Percentiles rank a stretch among this genome's conserved stretches.
phyloP scores from a whole-genome alignment of 2,329 filamentous ascomycete genomes.

The Rutstroemia sp. region DNA sequence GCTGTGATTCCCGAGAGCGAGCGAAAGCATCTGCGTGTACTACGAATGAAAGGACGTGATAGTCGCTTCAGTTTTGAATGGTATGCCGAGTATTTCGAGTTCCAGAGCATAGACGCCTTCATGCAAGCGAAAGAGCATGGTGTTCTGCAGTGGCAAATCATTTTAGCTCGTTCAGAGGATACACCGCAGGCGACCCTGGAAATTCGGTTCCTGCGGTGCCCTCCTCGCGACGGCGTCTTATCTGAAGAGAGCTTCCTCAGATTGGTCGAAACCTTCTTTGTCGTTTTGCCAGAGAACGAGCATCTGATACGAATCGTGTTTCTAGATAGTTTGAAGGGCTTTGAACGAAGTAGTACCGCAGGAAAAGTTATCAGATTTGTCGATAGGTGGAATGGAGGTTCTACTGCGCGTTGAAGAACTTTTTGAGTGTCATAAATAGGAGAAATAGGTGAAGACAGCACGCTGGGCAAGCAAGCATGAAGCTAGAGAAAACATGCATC shows the following conservation, averaged over 20 bases:
- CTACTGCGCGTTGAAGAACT: background rate
- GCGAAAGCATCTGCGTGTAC: background rate
- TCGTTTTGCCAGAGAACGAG: background rate
- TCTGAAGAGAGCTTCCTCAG: background rate
- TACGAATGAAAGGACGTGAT: background rate
- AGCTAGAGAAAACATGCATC: background rate
- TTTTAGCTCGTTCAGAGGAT: background rate
- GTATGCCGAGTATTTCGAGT: background rate
- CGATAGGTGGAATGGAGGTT: background rate
- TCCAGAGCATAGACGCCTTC: background rate
- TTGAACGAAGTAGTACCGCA: background rate
- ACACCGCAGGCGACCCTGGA: background rate
- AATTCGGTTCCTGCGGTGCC: background rate
- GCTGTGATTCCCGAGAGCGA: background rate
- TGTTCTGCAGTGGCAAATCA: constrained; percentile 1
- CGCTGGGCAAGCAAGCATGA: background rate
- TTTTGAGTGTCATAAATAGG: background rate
- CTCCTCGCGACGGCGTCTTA: background rate
- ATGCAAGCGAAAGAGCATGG: background rate
- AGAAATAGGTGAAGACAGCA: background rate
- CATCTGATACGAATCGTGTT: background rate
- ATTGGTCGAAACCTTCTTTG: background rate
- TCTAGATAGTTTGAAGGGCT: background rate
- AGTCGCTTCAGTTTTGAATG: background rate
- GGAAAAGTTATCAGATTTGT: constrained; percentile 1